Evolutionary conservation across 1,284 basidiomycete genomes (phyloP).

Genomic region (Cystobasidium sp.): DNA sequence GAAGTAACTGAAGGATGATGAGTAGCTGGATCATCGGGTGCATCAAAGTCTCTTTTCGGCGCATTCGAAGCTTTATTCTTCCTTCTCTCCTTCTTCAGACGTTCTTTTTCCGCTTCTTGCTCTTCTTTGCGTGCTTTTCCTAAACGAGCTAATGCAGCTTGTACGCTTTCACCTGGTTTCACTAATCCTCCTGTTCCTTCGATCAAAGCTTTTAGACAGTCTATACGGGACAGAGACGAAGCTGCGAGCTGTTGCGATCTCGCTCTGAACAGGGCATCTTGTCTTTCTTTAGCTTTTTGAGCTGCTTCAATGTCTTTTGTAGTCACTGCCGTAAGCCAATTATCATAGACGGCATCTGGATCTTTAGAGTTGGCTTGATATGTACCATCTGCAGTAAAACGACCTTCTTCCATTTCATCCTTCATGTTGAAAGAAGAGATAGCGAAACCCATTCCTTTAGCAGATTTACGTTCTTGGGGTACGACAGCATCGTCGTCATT

Average conservation of each 20-base stretch:
- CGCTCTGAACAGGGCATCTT: constrained; percentile 71
- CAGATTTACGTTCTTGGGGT: constrained; percentile 61
- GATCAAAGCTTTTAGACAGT: constrained; percentile 69
- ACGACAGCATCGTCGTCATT: constrained; percentile 55
- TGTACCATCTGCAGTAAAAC: constrained; percentile 90
- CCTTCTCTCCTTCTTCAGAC: constrained; percentile 54
- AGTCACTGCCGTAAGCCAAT: constrained; percentile 84
- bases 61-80: constrained; percentile 57
- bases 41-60: constrained; percentile 43
- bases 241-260: constrained; percentile 22
- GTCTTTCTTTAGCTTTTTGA: constrained; percentile 61
- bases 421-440: constrained; percentile 98
- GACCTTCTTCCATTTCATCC: constrained; percentile 95
- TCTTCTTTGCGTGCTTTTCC: constrained; percentile 70
- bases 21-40: constrained; percentile 30
- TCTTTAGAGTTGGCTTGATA: constrained; percentile 82
- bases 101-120: constrained; percentile 33
- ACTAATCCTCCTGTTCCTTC: constrained; percentile 71
- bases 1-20: constrained; percentile 20
- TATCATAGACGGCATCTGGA: constrained; percentile 87
- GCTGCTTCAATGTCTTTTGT: constrained; percentile 86
- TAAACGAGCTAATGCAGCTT: constrained; percentile 84
- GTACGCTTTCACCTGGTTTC: constrained; percentile 85
- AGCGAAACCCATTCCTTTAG: constrained; percentile 88
- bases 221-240: constrained; percentile 72